These are phyloP conservation scores for Irpex sp. DNA, from an alignment of 1,284 basidiomycete species.

Conservation along the genomic window DNA sequence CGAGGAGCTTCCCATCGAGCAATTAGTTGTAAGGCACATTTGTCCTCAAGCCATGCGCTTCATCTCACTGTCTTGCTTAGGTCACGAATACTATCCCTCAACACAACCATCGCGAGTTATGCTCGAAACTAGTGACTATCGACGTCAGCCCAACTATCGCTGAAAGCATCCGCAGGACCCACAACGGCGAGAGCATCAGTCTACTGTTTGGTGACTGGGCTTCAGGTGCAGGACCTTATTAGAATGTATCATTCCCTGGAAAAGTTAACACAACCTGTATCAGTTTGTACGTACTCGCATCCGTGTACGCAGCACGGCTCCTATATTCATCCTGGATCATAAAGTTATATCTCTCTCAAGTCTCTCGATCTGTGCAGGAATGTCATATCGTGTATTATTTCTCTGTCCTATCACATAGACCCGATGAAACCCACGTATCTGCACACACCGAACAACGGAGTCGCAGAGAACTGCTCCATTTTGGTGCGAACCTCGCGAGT, in stretches of 20 bases:
- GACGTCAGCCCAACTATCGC: constrained; percentile 91
- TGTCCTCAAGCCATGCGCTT: constrained; percentile 1
- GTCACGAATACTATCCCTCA: constrained; percentile 82
- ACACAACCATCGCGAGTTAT: constrained; percentile 47
- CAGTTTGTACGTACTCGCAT: constrained; percentile 7
- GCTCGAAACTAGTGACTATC: constrained; percentile 69
- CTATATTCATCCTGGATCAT: not conserved
- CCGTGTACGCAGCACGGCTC: not conserved
- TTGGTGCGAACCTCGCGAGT: not conserved
- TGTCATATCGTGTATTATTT: not conserved
- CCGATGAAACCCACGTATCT: not conserved
- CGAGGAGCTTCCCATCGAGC: constrained; percentile 77
- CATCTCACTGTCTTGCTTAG: constrained; percentile 33
- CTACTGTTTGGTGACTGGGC: constrained; percentile 80
- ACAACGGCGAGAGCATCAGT: constrained; percentile 93
- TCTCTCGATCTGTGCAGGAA: not conserved
- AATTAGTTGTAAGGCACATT: constrained; percentile 73
- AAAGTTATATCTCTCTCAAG: not conserved
- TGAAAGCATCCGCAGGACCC: constrained; percentile 94
- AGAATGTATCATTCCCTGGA: constrained; percentile 2
- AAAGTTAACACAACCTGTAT: constrained; percentile 7
- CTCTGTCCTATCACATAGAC: not conserved
- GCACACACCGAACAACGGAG: not conserved
- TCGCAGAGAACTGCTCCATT: not conserved
- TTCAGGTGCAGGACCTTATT: constrained; percentile 23